Conservation (phyloP, 805 yeast genomes). For the Saccharomycopsis schoenii region DNA sequence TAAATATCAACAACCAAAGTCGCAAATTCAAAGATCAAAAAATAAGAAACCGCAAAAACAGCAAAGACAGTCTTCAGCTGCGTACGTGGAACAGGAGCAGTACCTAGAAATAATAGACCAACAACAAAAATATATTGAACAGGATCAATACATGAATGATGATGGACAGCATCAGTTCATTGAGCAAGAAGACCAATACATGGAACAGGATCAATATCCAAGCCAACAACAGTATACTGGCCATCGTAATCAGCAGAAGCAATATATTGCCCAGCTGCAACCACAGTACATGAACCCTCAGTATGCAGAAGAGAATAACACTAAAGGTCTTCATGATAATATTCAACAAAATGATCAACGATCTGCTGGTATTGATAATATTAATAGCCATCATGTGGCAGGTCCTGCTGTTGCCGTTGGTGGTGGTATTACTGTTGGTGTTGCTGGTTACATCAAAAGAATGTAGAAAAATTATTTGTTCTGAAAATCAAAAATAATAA, state of each 20-base stretch:
- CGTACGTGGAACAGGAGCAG: too few species aligned
- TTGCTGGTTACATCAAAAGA: neutral
- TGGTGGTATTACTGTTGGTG: neutral
- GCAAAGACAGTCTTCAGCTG: too few species aligned
- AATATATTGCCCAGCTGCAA: neutral
- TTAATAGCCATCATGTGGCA: neutral
- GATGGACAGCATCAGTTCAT: neutral
- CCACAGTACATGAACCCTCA: neutral
- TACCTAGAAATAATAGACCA: neutral
- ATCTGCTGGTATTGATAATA: neutral
- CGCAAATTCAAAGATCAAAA: neutral
- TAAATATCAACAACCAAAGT: neutral
- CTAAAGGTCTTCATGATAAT: neutral
- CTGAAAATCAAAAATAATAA: neutral
- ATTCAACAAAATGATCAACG: neutral
- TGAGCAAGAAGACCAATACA: neutral
- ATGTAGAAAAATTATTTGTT: neutral
- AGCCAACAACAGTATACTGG: neutral
- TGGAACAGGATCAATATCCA: constrained; percentile 1
- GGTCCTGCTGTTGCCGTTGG: neutral
- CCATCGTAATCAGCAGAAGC: neutral
- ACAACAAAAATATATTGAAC: neutral
- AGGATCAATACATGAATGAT: neutral
- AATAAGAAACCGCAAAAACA: neutral
- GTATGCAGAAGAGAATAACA: neutral